Evolutionary conservation across 2,329 filamentous ascomycete genomes (phyloP).

Genomic region (Penicillium janthinellum): DNA sequence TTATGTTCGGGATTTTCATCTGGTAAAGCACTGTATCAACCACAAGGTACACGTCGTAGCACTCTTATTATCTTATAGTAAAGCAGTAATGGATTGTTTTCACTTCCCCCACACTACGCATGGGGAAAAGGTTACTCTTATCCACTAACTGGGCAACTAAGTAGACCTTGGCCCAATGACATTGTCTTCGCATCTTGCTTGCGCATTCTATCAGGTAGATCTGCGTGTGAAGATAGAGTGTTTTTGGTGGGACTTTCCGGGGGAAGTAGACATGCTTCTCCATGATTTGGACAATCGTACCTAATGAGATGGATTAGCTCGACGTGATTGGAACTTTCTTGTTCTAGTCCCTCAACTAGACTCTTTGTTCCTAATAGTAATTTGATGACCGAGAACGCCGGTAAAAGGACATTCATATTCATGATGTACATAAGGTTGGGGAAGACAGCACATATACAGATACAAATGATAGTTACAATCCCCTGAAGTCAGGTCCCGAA

Average conservation of each 20-base stretch:
- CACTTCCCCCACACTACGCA: background rate
- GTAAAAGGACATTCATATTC: too few species aligned
- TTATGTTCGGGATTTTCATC: background rate
- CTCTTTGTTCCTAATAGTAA: too few species aligned
- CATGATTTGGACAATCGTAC: too few species aligned
- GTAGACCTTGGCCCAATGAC: conserved; percentile 32
- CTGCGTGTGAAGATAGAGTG: too few species aligned
- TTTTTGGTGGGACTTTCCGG: too few species aligned
- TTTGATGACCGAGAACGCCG: too few species aligned
- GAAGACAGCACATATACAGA: background rate
- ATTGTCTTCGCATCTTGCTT: conserved; percentile 26
- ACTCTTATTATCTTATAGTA: background rate
- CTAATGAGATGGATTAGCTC: too few species aligned
- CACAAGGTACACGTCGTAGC: background rate
- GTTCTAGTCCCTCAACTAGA: too few species aligned
- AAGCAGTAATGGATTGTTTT: background rate
- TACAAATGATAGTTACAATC: background rate
- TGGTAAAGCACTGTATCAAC: background rate
- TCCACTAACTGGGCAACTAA: background rate
- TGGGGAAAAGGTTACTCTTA: background rate
- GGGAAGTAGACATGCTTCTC: too few species aligned
- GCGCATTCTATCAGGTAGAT: too few species aligned
- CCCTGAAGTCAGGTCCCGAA: background rate
- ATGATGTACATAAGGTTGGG: too few species aligned
- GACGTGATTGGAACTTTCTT: too few species aligned